Evolutionary conservation across 2,329 filamentous ascomycete genomes (phyloP), one percentile per base, ranked within the genome.

Genomic region (Drechslerella dactyloides): DNA sequence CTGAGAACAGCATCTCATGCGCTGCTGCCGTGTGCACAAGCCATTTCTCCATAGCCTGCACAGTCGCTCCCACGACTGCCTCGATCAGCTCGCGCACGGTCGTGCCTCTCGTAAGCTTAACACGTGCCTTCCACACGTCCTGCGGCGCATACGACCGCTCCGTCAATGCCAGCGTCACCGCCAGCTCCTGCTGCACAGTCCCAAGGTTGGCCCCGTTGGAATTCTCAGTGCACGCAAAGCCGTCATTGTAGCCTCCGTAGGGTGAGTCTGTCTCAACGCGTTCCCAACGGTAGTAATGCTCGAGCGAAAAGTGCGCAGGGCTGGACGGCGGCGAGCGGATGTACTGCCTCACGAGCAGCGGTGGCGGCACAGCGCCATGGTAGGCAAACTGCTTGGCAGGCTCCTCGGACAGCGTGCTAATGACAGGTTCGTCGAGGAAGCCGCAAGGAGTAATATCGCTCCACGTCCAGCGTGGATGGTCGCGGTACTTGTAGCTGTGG

Each of bases 401-500:
- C 8, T 24, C 24, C n/a, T 23, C 4, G 21, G 17, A 11, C 27
- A 33, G 27, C 27, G 27, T 3, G 3, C 8, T 51, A 11, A 60
- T 23, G 21, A 60, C 1, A 1, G 57, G 27, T 15, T 60, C 57
- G n/a, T 52, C 57, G 1, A 60, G 44, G 24, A 60, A 51, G 13
- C 40, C 40, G 42, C 24, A 35, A 2, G 5, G 27, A 2, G 27
- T 33, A 15, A 60, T 40, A 27, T 23, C 19, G 7, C 7, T 52
- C 30, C 55, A 33, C 8, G 3, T 8, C 27, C 27, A 33, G 3
- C 4, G 13, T 21, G 27, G 33, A 2, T 17, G 11, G 52, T 37
- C 5, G 10, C 23, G 8, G 21, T 48, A 46, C 24, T 27, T 21
- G n/a, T 58, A 58, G 13, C 48, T 24, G 15, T 24, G 30, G 13